Evolutionary conservation across 495 filamentous ascomycete genomes (phyloP).

Genomic region (Aspergillus coremiiformis): DNA sequence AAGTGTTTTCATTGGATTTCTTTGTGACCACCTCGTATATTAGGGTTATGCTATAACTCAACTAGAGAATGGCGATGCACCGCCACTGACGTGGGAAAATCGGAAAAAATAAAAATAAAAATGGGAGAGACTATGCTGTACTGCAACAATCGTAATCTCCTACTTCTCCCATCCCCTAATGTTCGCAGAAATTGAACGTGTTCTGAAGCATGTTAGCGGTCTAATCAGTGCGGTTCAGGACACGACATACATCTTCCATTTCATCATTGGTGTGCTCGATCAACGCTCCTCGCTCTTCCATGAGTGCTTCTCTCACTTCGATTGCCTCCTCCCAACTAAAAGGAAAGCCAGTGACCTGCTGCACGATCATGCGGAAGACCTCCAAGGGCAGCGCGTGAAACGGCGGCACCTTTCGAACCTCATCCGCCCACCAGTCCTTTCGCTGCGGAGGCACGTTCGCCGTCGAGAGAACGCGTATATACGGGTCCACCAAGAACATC

Average conservation of each 20-base stretch:
- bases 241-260: neutral
- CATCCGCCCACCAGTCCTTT: conserved; percentile 24
- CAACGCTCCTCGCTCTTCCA: conserved; percentile 22
- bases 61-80: too few species aligned
- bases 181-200: neutral
- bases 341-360: conserved; percentile 19
- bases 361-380: conserved; percentile 25
- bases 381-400: conserved; percentile 24
- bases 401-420: conserved; percentile 3
- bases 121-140: too few species aligned
- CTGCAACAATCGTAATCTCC: too few species aligned
- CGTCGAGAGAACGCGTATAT: conserved; percentile 39
- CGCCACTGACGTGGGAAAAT: too few species aligned
- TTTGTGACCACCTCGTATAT: too few species aligned
- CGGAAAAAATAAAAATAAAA: too few species aligned
- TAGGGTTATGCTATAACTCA: too few species aligned
- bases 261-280: neutral
- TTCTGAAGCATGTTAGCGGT: neutral
- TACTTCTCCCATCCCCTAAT: too few species aligned
- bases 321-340: conserved; percentile 34
- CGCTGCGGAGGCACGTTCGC: conserved; percentile 48
- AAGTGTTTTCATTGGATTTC: too few species aligned
- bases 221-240: neutral
- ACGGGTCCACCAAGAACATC: conserved; percentile 48
- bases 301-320: conserved; percentile 30